These are phyloP conservation scores for Nothophytophthora sp. DNA, from an alignment of 352 stramenopile species.

Conservation along the genomic window DNA sequence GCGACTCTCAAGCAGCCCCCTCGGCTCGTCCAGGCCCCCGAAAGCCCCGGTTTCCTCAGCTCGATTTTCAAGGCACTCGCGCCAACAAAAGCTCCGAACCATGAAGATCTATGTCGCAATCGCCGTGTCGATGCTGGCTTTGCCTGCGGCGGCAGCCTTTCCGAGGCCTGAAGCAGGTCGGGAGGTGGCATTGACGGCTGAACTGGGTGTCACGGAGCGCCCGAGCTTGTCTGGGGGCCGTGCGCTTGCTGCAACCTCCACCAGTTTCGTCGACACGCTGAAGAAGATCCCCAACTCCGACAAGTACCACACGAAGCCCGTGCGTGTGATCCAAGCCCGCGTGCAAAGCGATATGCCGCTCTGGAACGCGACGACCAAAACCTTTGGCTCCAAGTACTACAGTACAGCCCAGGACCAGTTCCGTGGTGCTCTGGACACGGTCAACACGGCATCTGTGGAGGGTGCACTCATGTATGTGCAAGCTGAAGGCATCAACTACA, in stretches of 20 bases:
- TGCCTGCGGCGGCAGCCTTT: conserved; percentile 4
- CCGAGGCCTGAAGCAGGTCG: conserved; percentile 3
- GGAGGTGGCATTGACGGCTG: conserved; percentile 20
- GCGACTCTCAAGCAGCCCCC: no score
- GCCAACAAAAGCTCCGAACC: no score
- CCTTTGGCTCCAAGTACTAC: conserved; percentile 45
- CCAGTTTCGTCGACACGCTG: conserved; percentile 23
- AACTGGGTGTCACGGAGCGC: conserved; percentile 16
- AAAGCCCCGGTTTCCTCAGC: neutral
- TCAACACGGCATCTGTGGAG: conserved; percentile 49
- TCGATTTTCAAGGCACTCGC: no score
- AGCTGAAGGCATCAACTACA: conserved; percentile 56
- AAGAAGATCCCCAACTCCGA: conserved; percentile 36
- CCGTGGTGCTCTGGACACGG: conserved; percentile 36
- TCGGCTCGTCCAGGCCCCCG: no score
- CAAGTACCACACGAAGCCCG: conserved; percentile 54
- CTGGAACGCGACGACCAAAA: conserved; percentile 42
- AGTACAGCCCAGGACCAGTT: conserved; percentile 32
- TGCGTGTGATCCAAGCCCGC: conserved; percentile 61
- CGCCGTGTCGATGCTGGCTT: conserved; percentile 10
- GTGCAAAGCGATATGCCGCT: conserved; percentile 56
- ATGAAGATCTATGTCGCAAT: conserved; percentile 27
- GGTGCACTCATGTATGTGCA: conserved; percentile 51
- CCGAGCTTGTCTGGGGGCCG: conserved; percentile 4
- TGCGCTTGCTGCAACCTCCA: conserved; percentile 13